These are phyloP conservation scores for Fragilaria crotonensis DNA, from an alignment of 108 stramenopile species.

Conservation along the genomic window DNA sequence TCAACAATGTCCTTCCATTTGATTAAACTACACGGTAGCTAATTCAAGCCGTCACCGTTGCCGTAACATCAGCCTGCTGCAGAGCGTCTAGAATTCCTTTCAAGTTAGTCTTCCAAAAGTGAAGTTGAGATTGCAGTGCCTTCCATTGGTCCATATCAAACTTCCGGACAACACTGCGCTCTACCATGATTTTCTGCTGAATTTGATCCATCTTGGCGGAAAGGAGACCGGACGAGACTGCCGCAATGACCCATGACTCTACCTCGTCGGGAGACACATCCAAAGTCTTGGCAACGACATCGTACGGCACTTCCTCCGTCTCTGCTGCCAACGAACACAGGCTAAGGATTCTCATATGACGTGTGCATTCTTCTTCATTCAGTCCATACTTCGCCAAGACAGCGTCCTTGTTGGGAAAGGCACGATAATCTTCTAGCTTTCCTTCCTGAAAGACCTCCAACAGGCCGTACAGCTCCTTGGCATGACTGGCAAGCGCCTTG, in stretches of 20 bases:
- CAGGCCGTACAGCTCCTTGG: slow-evolving; percentile 42
- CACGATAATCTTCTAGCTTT: slow-evolving; percentile 66
- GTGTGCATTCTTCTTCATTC: slow-evolving; percentile 45
- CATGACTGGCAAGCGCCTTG: slow-evolving; percentile 38
- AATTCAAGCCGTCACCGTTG: no score
- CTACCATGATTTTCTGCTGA: slow-evolving; percentile 68
- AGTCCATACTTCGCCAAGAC: slow-evolving; percentile 48
- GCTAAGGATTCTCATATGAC: slow-evolving; percentile 77
- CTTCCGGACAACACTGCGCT: slow-evolving; percentile 67
- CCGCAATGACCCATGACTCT: slow-evolving; percentile 81
- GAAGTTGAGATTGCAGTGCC: slow-evolving; percentile 54
- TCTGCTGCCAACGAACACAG: slow-evolving; percentile 60
- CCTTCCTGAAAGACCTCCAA: slow-evolving; percentile 78
- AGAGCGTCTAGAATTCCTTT: slow-evolving; percentile 32
- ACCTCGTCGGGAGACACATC: slow-evolving; percentile 59
- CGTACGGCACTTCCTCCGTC: slow-evolving; percentile 74
- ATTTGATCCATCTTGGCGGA: slow-evolving; percentile 88
- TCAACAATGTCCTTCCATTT: no score
- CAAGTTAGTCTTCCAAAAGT: slow-evolving; percentile 54
- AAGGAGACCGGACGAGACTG: slow-evolving; percentile 68
- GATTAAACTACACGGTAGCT: no score
- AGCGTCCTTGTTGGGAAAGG: slow-evolving; percentile 45
- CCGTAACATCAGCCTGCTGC: neutral
- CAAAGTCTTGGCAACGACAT: slow-evolving; percentile 59
- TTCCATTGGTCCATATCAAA: slow-evolving; percentile 83